phyloP scores from a whole-genome alignment of 306 rosid genomes.

The Gillenia trifoliata region DNA sequence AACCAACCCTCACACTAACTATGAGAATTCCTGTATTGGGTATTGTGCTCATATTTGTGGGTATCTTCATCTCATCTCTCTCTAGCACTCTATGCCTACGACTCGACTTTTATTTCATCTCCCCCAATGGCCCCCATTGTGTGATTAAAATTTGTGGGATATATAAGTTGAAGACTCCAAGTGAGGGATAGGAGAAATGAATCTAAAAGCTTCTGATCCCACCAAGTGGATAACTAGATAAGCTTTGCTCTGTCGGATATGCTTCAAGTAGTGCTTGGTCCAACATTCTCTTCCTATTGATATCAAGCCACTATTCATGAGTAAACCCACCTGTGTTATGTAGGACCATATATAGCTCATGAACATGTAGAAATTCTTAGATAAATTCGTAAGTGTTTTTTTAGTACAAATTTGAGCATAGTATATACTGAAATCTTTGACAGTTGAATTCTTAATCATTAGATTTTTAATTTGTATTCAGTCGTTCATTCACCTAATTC shows the following conservation, averaged over 20 bases:
- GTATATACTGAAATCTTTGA: no score
- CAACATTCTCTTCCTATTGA: neutral
- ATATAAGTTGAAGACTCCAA: neutral
- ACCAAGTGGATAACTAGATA: slow-evolving; percentile 24
- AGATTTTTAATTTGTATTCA: no score
- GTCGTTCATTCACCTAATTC: no score
- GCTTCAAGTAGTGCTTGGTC: slow-evolving; percentile 14
- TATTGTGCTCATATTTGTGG: neutral
- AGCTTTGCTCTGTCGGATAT: slow-evolving; percentile 15
- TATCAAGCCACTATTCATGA: neutral
- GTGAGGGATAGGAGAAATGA: neutral
- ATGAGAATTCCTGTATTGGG: neutral
- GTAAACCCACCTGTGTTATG: neutral
- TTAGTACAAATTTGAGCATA: no score
- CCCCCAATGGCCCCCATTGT: neutral
- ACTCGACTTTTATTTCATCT: neutral
- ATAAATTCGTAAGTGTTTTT: no score
- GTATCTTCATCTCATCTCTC: neutral
- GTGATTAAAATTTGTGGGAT: neutral
- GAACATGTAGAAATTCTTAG: neutral
- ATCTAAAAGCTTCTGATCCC: slow-evolving; percentile 15
- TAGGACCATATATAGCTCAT: neutral
- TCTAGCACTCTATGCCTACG: neutral
- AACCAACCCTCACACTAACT: neutral
- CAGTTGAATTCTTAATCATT: no score